Conservation (phyloP, 306 rosid species). For the Amphicarpaea edgeworthii region DNA sequence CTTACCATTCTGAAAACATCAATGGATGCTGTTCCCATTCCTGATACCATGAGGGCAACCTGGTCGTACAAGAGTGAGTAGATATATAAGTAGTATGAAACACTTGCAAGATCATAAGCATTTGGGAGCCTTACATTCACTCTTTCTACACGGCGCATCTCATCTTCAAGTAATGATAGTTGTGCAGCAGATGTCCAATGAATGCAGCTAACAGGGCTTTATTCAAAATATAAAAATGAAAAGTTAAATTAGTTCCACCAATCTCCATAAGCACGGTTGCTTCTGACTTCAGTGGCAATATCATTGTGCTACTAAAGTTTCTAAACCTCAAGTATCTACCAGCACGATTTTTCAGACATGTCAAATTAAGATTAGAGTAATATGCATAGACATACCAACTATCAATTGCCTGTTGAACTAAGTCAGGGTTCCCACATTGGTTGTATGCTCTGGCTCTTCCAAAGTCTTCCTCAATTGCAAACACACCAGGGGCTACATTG, state of each 20-base stretch:
- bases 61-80: slow-evolving; percentile 46
- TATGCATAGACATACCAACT: slow-evolving; percentile 64
- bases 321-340: slow-evolving; percentile 39
- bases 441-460: slow-evolving; percentile 84
- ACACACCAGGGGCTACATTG: slow-evolving; percentile 71
- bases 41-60: slow-evolving; percentile 92
- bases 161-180: slow-evolving; percentile 91
- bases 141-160: slow-evolving; percentile 92
- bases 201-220: slow-evolving; percentile 95
- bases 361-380: not conserved
- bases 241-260: slow-evolving; percentile 15
- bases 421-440: slow-evolving; percentile 65
- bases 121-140: slow-evolving; percentile 68
- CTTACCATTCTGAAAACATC: slow-evolving; percentile 89
- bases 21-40: slow-evolving; percentile 77
- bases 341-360: slow-evolving; percentile 6
- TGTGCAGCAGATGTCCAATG: slow-evolving; percentile 98
- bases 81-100: slow-evolving; percentile 18
- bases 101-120: not conserved
- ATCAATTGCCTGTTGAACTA: slow-evolving; percentile 83
- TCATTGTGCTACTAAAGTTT: slow-evolving; percentile 5
- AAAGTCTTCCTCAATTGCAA: slow-evolving; percentile 84
- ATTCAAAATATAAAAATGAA: not conserved
- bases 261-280: slow-evolving; percentile 28
- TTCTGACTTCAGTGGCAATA: not conserved